These are phyloP conservation scores for Mycena epipterygia DNA, from an alignment of 768 basidiomycete genomes.

Conservation along the genomic window DNA sequence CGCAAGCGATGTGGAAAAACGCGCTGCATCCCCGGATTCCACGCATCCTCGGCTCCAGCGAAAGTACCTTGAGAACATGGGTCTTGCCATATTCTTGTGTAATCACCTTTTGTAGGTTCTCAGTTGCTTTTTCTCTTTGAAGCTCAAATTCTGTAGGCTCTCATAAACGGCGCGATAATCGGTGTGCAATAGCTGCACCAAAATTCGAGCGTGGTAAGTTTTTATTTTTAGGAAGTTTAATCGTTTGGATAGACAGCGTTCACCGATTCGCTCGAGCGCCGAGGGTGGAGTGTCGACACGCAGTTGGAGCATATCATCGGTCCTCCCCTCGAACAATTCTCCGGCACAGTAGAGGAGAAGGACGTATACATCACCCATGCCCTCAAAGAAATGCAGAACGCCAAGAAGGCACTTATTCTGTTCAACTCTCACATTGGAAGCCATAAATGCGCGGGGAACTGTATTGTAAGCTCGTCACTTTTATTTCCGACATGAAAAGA, in stretches of 20 bases:
- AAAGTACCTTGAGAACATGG: conserved; percentile 74
- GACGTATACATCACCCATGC: conserved; percentile 67
- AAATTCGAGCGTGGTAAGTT: conserved; percentile 80
- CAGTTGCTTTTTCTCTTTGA: neutral
- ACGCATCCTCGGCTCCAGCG: conserved; percentile 58
- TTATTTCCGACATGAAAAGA: too few species aligned
- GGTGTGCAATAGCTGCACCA: conserved; percentile 89
- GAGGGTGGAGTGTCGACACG: conserved; percentile 83
- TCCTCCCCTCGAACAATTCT: conserved; percentile 73
- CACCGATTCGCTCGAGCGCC: conserved; percentile 69
- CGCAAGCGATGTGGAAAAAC: conserved; percentile 76
- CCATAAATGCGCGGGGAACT: conserved; percentile 91
- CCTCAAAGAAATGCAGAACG: conserved; percentile 62
- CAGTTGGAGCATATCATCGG: conserved; percentile 71
- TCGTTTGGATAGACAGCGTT: conserved; percentile 61
- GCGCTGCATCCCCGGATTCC: conserved; percentile 72
- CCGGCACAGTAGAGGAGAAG: conserved; percentile 64
- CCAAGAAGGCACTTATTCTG: conserved; percentile 85
- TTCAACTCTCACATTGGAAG: conserved; percentile 95
- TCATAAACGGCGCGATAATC: conserved; percentile 92
- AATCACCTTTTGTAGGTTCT: conserved; percentile 83
- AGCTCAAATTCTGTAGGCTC: conserved; percentile 75
- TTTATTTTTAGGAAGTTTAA: neutral
- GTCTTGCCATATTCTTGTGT: conserved; percentile 91
- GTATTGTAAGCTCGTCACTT: conserved; percentile 24